These are phyloP conservation scores for Annulohypoxylon stygium DNA, from an alignment of 495 filamentous ascomycete species.

Conservation along the genomic window DNA sequence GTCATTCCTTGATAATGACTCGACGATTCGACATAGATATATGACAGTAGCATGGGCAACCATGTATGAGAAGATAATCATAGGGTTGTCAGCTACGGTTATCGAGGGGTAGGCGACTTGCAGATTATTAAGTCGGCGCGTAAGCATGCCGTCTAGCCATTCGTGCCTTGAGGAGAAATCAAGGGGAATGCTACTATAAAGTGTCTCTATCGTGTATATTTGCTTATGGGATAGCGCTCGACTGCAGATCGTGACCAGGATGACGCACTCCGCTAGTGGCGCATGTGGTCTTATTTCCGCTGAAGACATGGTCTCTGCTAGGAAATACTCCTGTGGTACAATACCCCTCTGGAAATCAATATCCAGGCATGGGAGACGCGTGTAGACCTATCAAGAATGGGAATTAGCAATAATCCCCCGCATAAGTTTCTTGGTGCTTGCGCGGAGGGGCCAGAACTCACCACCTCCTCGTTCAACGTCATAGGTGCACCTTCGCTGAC, in stretches of 20 bases:
- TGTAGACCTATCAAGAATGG: conserved; percentile 51
- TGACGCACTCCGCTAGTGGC: conserved; percentile 62
- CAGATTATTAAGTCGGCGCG: conserved; percentile 53
- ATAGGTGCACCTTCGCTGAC: conserved; percentile 61
- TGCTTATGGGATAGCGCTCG: conserved; percentile 62
- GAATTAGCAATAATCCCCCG: background rate
- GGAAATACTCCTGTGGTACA: conserved; percentile 57
- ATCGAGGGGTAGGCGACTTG: conserved; percentile 50
- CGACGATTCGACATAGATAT: conserved; percentile 55
- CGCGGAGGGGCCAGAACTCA: conserved; percentile 45
- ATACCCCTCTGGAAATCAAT: conserved; percentile 65
- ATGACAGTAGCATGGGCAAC: conserved; percentile 61
- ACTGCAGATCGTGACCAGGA: conserved; percentile 63
- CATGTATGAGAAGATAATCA: conserved; percentile 60
- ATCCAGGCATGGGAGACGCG: conserved; percentile 64
- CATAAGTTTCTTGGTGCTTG: conserved; percentile 21
- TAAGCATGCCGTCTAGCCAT: conserved; percentile 62
- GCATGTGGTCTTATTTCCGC: conserved; percentile 54
- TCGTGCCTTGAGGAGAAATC: conserved; percentile 65
- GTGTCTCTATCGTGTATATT: conserved; percentile 44
- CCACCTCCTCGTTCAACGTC: conserved; percentile 65
- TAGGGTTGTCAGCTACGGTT: conserved; percentile 58
- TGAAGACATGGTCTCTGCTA: conserved; percentile 60
- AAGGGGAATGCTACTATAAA: conserved; percentile 44
- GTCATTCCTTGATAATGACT: conserved; percentile 39